Evolutionary conservation across 2,329 filamentous ascomycete species (phyloP), one percentile per base, ranked within the genome.

Genomic region (Penicillium sp.): DNA sequence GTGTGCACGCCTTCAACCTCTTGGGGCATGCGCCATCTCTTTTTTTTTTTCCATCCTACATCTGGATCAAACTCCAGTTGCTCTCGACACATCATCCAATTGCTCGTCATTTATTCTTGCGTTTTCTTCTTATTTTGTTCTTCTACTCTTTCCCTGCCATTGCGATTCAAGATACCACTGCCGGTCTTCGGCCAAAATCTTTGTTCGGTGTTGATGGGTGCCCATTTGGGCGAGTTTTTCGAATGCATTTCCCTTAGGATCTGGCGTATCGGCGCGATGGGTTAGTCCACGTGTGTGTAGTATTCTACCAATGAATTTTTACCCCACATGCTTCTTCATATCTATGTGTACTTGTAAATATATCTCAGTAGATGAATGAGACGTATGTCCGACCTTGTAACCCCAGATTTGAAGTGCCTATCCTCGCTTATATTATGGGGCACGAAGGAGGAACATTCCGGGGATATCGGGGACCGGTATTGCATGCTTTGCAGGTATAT

Each of bases 131-230:
- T 35, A 28, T 43, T 26, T 28, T 32, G 37, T 45, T 29, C 15
- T 43, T n/a, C 8, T 34, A 32, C 32, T 50, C n/a, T 44, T 44
- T 38, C 34, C 31, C 33, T 40, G 41, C 29, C 13, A 48, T 39
- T 39, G 34, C 34, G 35, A 31, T 40, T 44, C 42, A 43, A 47
- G 53, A 54, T 54, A 54, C 53, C 50, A 49, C 49, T 38, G 33
- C 31, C 31, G 31, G 35, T 17, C 28, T 45, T 44, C 19, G 38
- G 41, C 26, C 33, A 48, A 48, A 48, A 32, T 31, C 31, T 49
- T 32, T 52, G 45, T 38, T 52, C 37, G 46, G 41, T 41, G 50
- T 49, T 49, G 21, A 48, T 31, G 41, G 41, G 13, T 29, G 41
- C 43, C 17, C 24, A 9, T 35, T 41, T 33, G 49, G 43, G 44